A percentile compares a stretch with the other conserved stretches of the same genome.
These are phyloP conservation scores for Aspergillus clavatus DNA, from an alignment of 2,329 filamentous ascomycete genomes.

Conservation along the genomic window DNA sequence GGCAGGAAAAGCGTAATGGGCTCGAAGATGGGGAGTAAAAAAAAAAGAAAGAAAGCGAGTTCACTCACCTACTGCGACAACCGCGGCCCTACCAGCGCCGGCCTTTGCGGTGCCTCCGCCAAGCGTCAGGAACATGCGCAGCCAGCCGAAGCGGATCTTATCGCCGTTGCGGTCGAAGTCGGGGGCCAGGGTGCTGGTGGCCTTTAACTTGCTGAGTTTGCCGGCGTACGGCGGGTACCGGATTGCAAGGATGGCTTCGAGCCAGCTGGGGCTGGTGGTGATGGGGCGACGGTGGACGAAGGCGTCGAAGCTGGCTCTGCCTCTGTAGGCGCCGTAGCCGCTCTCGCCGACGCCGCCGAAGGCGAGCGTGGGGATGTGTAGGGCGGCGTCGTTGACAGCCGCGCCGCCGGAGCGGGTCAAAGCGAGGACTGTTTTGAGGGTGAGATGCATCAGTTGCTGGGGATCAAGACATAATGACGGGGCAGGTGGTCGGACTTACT, in stretches of 20 bases:
- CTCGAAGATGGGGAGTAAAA: neutral
- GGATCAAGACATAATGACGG: neutral
- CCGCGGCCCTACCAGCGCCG: conserved; percentile 32
- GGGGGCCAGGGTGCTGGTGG: conserved; percentile 50
- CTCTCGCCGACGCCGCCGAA: conserved; percentile 83
- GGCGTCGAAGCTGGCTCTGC: conserved; percentile 61
- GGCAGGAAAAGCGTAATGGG: no score
- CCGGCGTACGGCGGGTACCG: conserved; percentile 58
- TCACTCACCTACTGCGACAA: conserved; percentile 40
- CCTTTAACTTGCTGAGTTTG: conserved; percentile 50
- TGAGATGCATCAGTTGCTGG: conserved; percentile 1
- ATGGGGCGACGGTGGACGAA: conserved; percentile 59
- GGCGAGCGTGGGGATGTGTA: conserved; percentile 67
- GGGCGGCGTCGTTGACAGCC: conserved; percentile 55
- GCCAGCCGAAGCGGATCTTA: conserved; percentile 36
- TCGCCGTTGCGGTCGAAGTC: conserved; percentile 58
- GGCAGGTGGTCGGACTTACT: conserved; percentile 45
- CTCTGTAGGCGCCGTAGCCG: conserved; percentile 72
- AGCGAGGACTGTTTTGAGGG: conserved; percentile 51
- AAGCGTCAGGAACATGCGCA: conserved; percentile 38
- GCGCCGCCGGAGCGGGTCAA: conserved; percentile 64
- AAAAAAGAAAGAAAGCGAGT: conserved; percentile 8
- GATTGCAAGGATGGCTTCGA: conserved; percentile 53
- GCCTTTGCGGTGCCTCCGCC: conserved; percentile 38
- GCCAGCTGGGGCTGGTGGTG: conserved; percentile 57